These are phyloP conservation scores for Oryza longistaminata DNA, from an alignment of 176 grass and related monocot genomes.

Conservation along the genomic window DNA sequence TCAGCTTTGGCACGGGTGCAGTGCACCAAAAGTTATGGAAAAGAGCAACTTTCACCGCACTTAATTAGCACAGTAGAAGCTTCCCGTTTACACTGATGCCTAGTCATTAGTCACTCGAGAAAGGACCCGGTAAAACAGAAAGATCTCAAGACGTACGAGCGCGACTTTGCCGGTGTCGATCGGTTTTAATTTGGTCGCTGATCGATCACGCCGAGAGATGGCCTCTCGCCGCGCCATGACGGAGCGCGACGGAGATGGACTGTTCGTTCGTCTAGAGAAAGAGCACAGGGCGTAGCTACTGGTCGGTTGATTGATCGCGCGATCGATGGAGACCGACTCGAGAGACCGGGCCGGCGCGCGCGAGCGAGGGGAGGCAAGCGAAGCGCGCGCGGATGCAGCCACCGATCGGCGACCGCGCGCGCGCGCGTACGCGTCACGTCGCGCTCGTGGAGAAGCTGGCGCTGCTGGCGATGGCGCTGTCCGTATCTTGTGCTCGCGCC, in stretches of 20 bases:
- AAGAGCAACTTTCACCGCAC: not conserved
- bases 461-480: not conserved
- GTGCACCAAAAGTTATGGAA: not conserved
- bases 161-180: not conserved
- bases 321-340: not conserved
- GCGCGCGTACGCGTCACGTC: not conserved
- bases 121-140: not conserved
- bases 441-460: not conserved
- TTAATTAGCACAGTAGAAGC: not conserved
- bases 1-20: not conserved
- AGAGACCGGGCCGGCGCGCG: not conserved
- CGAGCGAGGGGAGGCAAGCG: no score
- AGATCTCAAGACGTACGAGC: not conserved
- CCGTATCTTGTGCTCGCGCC: slow-evolving; percentile 14
- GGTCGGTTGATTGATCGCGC: not conserved
- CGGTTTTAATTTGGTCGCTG: not conserved
- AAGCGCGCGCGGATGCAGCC: no score
- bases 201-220: not conserved
- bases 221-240: not conserved
- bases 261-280: not conserved
- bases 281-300: not conserved
- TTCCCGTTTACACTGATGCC: not conserved
- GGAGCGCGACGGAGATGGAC: not conserved
- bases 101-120: not conserved
- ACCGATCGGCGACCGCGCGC: not conserved